Conservation (phyloP, 2,329 filamentous ascomycete genomes). For the Emmonsia crescens region DNA sequence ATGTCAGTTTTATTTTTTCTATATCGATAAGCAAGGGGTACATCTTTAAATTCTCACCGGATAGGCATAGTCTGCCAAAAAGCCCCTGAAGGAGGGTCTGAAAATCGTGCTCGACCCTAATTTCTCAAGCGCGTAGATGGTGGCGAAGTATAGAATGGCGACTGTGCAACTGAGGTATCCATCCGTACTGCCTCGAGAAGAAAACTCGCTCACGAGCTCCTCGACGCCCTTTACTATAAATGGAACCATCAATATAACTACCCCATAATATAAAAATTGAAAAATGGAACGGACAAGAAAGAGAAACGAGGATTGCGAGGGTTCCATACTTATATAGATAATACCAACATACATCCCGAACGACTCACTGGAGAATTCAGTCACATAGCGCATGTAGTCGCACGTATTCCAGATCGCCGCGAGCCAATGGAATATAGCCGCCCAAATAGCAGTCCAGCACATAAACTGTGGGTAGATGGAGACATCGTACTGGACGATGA, state of each 20-base stretch:
- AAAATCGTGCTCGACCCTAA: constrained; percentile 35
- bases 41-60: constrained; percentile 25
- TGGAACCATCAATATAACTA: constrained; percentile 2
- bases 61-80: constrained; percentile 45
- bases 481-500: constrained; percentile 40
- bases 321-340: constrained; percentile 40
- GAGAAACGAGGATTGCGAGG: neutral
- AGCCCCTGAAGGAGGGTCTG: constrained; percentile 34
- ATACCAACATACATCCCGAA: constrained; percentile 48
- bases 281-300: neutral
- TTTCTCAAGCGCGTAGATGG: constrained; percentile 41
- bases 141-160: constrained; percentile 42
- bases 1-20: neutral
- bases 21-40: neutral
- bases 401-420: constrained; percentile 43
- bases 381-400: constrained; percentile 50
- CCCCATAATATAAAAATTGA: constrained; percentile 15
- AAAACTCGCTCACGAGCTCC: constrained; percentile 43
- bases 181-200: constrained; percentile 28
- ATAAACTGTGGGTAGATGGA: constrained; percentile 45
- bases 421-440: constrained; percentile 48
- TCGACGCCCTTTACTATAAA: constrained; percentile 46
- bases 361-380: constrained; percentile 44
- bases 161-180: constrained; percentile 42
- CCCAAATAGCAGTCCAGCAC: constrained; percentile 48